Conservation (phyloP, 2,329 filamentous ascomycete species). For the Ramularia endophylla region DNA sequence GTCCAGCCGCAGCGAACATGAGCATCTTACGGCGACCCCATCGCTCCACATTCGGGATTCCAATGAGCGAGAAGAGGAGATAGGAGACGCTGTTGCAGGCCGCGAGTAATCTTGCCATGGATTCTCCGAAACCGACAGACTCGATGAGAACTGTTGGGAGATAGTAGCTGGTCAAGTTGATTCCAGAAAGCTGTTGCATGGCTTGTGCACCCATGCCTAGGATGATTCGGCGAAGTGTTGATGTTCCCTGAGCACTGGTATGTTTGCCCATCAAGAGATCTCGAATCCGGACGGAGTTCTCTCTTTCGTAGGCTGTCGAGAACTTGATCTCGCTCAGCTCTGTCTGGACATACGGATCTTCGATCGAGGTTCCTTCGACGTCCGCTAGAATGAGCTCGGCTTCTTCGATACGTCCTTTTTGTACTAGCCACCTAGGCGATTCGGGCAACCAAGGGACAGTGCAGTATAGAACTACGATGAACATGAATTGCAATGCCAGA, state of each 20-base stretch:
- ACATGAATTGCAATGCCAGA: constrained; percentile 46
- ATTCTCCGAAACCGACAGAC: constrained; percentile 49
- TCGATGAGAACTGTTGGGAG: constrained; percentile 55
- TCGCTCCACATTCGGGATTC: constrained; percentile 44
- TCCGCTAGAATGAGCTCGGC: constrained; percentile 46
- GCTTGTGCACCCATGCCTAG: constrained; percentile 51
- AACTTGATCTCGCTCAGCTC: constrained; percentile 44
- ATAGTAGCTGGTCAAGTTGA: constrained; percentile 44
- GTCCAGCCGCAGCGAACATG: constrained; percentile 50
- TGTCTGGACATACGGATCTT: constrained; percentile 42
- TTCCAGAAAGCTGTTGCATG: constrained; percentile 45
- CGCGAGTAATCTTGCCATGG: constrained; percentile 49
- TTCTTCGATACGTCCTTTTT: constrained; percentile 39
- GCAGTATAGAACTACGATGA: constrained; percentile 41
- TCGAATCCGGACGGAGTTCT: constrained; percentile 46
- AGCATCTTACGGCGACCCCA: constrained; percentile 55
- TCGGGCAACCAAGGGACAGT: constrained; percentile 46
- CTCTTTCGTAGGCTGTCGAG: constrained; percentile 44
- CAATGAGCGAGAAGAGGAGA: constrained; percentile 43
- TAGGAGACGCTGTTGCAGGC: constrained; percentile 50
- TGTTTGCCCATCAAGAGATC: constrained; percentile 46
- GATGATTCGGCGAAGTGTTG: constrained; percentile 46
- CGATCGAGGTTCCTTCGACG: constrained; percentile 39
- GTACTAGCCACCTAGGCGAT: constrained; percentile 44
- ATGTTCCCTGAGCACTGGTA: constrained; percentile 40